Evolutionary conservation across 805 yeast genomes (phyloP).

Genomic region (Suhomyces vadensis): DNA sequence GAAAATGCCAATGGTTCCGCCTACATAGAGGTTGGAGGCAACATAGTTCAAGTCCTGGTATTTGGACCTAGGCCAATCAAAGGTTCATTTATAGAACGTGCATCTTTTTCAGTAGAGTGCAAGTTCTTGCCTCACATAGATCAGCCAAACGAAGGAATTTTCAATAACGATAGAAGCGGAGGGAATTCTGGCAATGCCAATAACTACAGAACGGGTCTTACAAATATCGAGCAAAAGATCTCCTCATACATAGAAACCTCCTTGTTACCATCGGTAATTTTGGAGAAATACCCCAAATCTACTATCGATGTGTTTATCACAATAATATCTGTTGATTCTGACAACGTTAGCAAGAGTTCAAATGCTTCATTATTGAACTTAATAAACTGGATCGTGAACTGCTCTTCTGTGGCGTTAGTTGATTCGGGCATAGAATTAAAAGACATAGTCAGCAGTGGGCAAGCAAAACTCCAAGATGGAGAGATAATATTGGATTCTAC

Average conservation of each 20-base stretch:
- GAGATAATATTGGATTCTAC: constrained; percentile 21
- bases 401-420: constrained; percentile 70
- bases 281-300: constrained; percentile 85
- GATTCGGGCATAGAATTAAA: constrained; percentile 82
- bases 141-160: constrained; percentile 38
- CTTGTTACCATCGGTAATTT: constrained; percentile 52
- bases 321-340: constrained; percentile 51
- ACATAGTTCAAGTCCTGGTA: constrained; percentile 65
- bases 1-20: constrained; percentile 82
- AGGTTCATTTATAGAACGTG: constrained; percentile 68
- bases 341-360: constrained; percentile 14
- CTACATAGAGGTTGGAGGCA: constrained; percentile 66
- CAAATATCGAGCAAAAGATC: constrained; percentile 47
- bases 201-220: constrained; percentile 34
- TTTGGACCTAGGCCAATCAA: constrained; percentile 89
- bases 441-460: constrained; percentile 74
- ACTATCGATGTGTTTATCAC: constrained; percentile 77
- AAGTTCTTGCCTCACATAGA: constrained; percentile 51
- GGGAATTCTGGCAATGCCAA: constrained; percentile 14
- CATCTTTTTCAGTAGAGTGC: constrained; percentile 62
- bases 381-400: constrained; percentile 56
- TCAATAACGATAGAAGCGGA: constrained; percentile 22
- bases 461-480: constrained; percentile 25
- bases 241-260: constrained; percentile 55
- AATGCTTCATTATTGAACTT: constrained; percentile 38